Base-by-base conservation (phyloP, 1,284 basidiomycete species). In the Ceratorhiza oryzae-sativae region DNA sequence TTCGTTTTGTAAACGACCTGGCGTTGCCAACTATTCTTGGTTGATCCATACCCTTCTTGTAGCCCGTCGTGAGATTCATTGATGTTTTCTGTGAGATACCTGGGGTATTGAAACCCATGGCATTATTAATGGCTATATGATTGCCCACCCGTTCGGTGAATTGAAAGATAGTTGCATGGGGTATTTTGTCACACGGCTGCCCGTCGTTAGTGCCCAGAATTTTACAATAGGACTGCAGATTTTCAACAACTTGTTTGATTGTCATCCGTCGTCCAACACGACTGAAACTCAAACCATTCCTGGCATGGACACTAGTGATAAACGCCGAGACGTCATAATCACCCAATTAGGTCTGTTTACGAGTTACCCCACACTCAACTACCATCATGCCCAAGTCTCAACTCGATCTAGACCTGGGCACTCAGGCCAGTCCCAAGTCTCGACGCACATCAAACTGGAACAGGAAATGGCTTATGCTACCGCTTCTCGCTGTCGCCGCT, bases 381-480 rank as follows among this genome's bases (percentile, higher is more conserved):
- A 58, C 53, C 13, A 56, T 34, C 55, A 58, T 58, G 55, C 32
- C 49, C 49, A 58, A 58, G 55, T 41, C 36, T 8, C 20, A 58
- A 36, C 20, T n/a, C 13, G 55, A 58, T 18, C 32, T 58, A 34
- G 55, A n/a, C 34, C 20, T 30, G 32, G 32, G 12, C 15, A 36
- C 39, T 8, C 55, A 27, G 39, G 20, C 32, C 10, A 10, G 3
- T 18, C 18, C 9, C 42, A 18, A 45, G 15, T 45, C 42, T 45
- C 55, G 55, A 39, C 55, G 55, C 15, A 39, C 30, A 15, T 18
- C 49, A 41, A 18, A 27, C 2, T 67, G 49, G 39, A 55, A 23
- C 34, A 67, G 55, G 49, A 67, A 67, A 67, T 67, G 63, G 63
- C 30, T 55, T 32, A 18, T 36, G 9, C 23, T 67, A 0, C 63